These are phyloP conservation scores for Datura wrightii DNA, from an alignment of 257 asterid genomes.

Conservation along the genomic window DNA sequence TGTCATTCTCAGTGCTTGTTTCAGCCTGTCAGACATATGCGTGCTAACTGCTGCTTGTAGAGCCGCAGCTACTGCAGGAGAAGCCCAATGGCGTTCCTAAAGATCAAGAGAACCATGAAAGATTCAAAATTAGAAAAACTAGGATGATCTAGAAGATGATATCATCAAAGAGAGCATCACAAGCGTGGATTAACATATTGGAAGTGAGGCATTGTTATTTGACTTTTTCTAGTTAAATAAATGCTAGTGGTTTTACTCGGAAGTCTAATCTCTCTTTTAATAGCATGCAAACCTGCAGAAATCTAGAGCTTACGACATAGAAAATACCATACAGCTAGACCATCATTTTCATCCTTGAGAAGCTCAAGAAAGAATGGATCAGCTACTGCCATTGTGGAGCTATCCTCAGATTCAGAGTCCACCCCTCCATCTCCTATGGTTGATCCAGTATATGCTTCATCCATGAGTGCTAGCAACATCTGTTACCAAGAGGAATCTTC, in stretches of 20 bases:
- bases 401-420: conserved; percentile 94
- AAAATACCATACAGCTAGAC: conserved; percentile 81
- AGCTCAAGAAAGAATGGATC: conserved; percentile 92
- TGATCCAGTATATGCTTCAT: conserved; percentile 96
- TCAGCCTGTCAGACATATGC: conserved; percentile 76
- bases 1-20: conserved; percentile 75
- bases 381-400: conserved; percentile 69
- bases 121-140: conserved; percentile 32
- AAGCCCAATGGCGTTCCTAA: conserved; percentile 95
- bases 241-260: neutral
- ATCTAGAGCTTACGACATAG: conserved; percentile 30
- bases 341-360: conserved; percentile 98
- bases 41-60: conserved; percentile 67
- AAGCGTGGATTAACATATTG: conserved; percentile 10
- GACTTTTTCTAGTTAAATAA: conserved; percentile 3
- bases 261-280: conserved; percentile 18
- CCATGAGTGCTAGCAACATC: conserved; percentile 99
- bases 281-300: conserved; percentile 25
- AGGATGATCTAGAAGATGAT: neutral
- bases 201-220: neutral
- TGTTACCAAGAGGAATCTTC: conserved; percentile 42
- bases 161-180: neutral
- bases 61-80: conserved; percentile 88
- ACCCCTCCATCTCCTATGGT: conserved; percentile 93
- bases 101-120: conserved; percentile 38